Conservation (phyloP, 192 early-diverging fungal species). For the Umbelopsis sp. region DNA sequence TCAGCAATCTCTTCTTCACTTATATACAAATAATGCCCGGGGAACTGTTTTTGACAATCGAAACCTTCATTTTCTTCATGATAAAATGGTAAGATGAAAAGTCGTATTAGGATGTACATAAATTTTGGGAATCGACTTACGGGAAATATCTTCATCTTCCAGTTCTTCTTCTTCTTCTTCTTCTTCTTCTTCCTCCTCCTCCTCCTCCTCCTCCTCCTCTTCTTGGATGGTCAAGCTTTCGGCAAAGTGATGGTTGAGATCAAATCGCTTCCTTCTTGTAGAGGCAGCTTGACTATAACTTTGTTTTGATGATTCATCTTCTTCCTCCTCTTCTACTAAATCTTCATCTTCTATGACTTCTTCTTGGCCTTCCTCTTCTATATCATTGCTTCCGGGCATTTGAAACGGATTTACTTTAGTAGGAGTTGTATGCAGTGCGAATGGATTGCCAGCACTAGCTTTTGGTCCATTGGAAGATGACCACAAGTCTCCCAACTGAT, state of each 20-base stretch:
- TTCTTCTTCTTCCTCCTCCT: slow-evolving; percentile 26
- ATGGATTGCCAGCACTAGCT: not conserved
- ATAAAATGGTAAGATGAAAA: not conserved
- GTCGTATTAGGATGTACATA: not conserved
- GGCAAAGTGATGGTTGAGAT: slow-evolving; percentile 19
- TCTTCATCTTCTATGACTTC: not conserved
- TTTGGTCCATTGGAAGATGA: not conserved
- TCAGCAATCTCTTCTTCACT: slow-evolving; percentile 48
- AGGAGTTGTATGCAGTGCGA: not conserved
- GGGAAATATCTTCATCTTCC: not conserved
- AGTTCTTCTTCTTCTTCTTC: slow-evolving; percentile 22
- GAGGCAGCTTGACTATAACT: not conserved
- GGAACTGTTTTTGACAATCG: slow-evolving; percentile 29
- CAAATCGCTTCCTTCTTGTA: slow-evolving; percentile 21
- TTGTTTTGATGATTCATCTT: not conserved
- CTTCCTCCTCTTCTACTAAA: not conserved
- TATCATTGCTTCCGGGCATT: not conserved
- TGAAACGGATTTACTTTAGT: not conserved
- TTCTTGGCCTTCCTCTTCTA: not conserved
- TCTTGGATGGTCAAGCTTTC: slow-evolving; percentile 18
- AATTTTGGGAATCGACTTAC: not conserved
- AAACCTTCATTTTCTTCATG: not conserved
- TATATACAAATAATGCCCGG: slow-evolving; percentile 55
- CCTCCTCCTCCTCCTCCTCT: slow-evolving; percentile 21
- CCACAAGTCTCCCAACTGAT: slow-evolving; percentile 13